Base-by-base conservation (phyloP, 164 flowering plant species). In the Magnolia changhungtana region DNA sequence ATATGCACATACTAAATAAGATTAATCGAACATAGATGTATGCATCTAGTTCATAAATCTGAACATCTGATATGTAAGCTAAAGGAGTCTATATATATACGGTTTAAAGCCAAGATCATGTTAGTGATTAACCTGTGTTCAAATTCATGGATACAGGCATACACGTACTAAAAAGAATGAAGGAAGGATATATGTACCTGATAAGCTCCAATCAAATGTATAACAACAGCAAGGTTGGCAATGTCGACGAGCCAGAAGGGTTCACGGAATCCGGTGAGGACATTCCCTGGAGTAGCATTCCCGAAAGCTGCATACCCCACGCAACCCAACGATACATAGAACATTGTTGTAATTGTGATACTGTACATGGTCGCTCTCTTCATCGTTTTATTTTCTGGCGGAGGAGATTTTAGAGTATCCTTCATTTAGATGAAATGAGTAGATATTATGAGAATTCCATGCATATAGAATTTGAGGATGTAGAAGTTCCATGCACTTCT, bases 341-440 rank as follows among this genome's bases (percentile, higher is more conserved):
- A 72, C 67, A 72, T 1, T 3, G 79, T 77, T 13, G 79, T 72
- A 76, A 83, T 67, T 21, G 79, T 76, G 68, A 82, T 65, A 0
- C 81, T 81, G 72, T 84, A 79, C 69, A 78, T 6, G 7, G 75
- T 69, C 23, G 79, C 88, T 74, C 55, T 84, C 77, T 81, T 86
- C 86, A 84, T 86, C 16, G 82, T 75, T 72, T 77, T 63, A 65
- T 86, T 84, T 21, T 86, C 86, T 27, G 86, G 74, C 2, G 88
- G 88, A 27, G 83, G 79, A 11, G 86, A 82, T 79, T 79, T 83
- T 24, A 85, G 68, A 65, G 85, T 85, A 65, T 85, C 87, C 87
- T 85, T 67, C 18, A n/a, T 14, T 8, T 29, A 70, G 58, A 70
- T 20, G 24, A 8, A 70, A 55, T 8, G 61, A 2, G 3, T 55